These are phyloP conservation scores for Mycotypha africana DNA, from an alignment of 371 early-diverging fungal genomes.

Conservation along the genomic window DNA sequence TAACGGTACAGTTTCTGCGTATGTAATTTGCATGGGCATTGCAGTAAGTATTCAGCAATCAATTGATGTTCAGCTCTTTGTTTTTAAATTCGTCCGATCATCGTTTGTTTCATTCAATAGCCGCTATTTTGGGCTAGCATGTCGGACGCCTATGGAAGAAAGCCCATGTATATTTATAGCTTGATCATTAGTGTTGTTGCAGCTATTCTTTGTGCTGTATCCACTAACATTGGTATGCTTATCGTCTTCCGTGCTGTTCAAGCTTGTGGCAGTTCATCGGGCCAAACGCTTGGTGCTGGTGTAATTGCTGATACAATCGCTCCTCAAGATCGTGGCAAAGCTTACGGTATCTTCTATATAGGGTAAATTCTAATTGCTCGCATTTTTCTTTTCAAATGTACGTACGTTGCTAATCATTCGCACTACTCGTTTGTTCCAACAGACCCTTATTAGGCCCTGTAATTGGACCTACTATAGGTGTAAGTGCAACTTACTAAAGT, in stretches of 20 bases:
- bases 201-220: slow-evolving; percentile 56
- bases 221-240: slow-evolving; percentile 43
- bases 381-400: no score
- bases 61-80: no score
- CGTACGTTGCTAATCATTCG: no score
- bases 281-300: slow-evolving; percentile 44
- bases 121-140: slow-evolving; percentile 62
- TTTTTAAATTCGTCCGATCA: no score
- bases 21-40: slow-evolving; percentile 23
- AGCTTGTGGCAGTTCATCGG: slow-evolving; percentile 59
- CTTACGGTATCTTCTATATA: slow-evolving; percentile 27
- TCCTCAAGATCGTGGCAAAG: slow-evolving; percentile 17
- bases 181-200: slow-evolving; percentile 47
- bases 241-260: slow-evolving; percentile 63
- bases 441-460: slow-evolving; percentile 34
- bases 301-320: slow-evolving; percentile 29
- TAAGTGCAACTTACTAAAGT: no score
- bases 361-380: no score
- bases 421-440: no score
- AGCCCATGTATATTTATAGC: slow-evolving; percentile 57
- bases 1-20: slow-evolving; percentile 30
- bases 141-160: slow-evolving; percentile 53
- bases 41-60: slow-evolving; percentile 12
- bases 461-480: slow-evolving; percentile 53
- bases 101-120: no score